phyloP scores from a whole-genome alignment of 768 basidiomycete genomes.

The Amylocystis lapponica region DNA sequence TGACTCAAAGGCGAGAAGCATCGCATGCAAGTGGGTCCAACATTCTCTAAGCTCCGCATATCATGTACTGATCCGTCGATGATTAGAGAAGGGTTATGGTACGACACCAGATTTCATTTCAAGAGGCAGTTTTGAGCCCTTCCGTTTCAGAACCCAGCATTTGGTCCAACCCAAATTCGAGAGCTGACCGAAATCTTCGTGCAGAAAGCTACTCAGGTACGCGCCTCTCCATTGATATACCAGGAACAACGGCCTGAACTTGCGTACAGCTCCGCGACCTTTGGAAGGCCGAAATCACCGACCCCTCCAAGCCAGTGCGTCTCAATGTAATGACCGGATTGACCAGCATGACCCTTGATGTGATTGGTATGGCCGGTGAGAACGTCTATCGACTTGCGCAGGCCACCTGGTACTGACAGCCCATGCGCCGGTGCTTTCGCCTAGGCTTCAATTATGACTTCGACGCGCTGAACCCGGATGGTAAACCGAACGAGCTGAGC shows the following conservation, averaged over 20 bases:
- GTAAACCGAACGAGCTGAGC: slow-evolving; percentile 24
- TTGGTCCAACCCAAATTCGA: slow-evolving; percentile 54
- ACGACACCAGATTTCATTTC: neutral
- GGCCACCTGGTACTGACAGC: slow-evolving; percentile 27
- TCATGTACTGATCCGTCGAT: neutral
- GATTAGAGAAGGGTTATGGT: slow-evolving; percentile 3
- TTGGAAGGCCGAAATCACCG: slow-evolving; percentile 24
- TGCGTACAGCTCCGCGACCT: slow-evolving; percentile 15
- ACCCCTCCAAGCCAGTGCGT: slow-evolving; percentile 11
- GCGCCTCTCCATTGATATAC: neutral
- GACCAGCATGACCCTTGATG: slow-evolving; percentile 32
- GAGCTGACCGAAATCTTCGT: slow-evolving; percentile 53
- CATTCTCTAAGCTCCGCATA: neutral
- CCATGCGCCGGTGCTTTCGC: neutral
- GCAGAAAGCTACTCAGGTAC: slow-evolving; percentile 46
- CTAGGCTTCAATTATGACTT: slow-evolving; percentile 33
- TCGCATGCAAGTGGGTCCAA: slow-evolving; percentile 1
- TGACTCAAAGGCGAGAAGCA: slow-evolving; percentile 1
- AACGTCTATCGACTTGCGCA: slow-evolving; percentile 36
- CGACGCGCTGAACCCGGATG: slow-evolving; percentile 23
- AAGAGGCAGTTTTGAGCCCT: neutral
- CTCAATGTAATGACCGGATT: slow-evolving; percentile 31
- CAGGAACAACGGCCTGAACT: neutral
- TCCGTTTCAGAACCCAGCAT: slow-evolving; percentile 53
- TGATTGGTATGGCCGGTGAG: slow-evolving; percentile 36